phyloP scores from a whole-genome alignment of 2,329 filamentous ascomycete genomes.

The Amauroascus verrucosus region DNA sequence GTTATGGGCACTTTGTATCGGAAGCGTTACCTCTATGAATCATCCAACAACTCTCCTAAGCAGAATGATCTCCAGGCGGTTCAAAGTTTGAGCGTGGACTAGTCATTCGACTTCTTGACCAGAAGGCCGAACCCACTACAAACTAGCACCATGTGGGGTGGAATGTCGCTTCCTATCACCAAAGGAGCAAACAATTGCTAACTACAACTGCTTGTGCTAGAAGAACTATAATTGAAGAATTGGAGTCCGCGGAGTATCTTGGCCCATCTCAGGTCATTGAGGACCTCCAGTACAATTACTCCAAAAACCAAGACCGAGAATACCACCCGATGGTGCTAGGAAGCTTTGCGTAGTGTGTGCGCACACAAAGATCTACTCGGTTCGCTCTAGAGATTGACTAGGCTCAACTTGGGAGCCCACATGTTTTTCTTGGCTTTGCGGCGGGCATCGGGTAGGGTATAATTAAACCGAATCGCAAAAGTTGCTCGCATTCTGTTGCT shows the following conservation, averaged over 20 bases:
- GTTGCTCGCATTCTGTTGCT: too few species aligned
- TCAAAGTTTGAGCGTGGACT: constrained; percentile 1
- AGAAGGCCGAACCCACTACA: constrained; percentile 4
- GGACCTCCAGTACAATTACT: constrained; percentile 9
- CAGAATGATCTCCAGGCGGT: neutral
- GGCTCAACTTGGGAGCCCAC: too few species aligned
- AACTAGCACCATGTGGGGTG: constrained; percentile 3
- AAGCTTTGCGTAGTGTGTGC: constrained; percentile 10
- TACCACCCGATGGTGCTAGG: constrained; percentile 5
- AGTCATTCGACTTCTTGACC: neutral
- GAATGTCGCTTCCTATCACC: neutral
- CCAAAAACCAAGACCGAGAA: constrained; percentile 2
- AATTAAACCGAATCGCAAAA: too few species aligned
- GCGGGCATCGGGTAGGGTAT: too few species aligned
- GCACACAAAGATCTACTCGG: too few species aligned
- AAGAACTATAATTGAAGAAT: neutral
- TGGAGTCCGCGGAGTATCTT: neutral
- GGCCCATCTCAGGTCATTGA: neutral
- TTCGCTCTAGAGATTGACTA: too few species aligned
- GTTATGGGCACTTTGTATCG: too few species aligned
- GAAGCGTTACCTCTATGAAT: too few species aligned
- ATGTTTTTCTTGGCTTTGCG: too few species aligned
- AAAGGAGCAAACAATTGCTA: neutral
- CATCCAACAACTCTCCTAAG: neutral
- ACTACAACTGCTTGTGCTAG: neutral